Base-by-base conservation (phyloP, 1,284 basidiomycete genomes). In the Gomphus bonarii region DNA sequence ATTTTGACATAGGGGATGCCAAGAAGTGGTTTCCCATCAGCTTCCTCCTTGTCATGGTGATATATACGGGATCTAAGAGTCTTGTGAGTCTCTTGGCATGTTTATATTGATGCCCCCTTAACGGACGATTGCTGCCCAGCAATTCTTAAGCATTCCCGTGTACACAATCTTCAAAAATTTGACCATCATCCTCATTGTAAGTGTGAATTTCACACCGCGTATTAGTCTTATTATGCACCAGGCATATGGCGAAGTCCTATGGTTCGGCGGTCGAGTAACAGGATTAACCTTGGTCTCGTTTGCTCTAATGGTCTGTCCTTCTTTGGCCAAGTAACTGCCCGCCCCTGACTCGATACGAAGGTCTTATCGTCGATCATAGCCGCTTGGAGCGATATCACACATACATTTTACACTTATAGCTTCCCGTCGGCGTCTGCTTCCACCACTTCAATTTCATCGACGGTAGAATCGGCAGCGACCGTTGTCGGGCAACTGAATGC, bases 101-200 rank as follows among this genome's bases (percentile, higher is more conserved):
- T n/a, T 50, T 25, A 22, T 43, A 9, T 44, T 47, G 33, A 46
- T 30, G 55, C 2, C 55, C 54, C 3, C 8, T n/a, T 20, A 25
- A 25, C 3, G 42, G 38, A 44, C 28, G 28, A 38, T 35, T 58
- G 53, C 35, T 61, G 50, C 38, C 14, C 65, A 95, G 91, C 94
- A 95, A 91, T 91, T 84, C 71, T 76, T 97, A 51, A 88, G 82
- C 61, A 95, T 97, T 69, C 93, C 93, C 0, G 84, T 95, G 30
- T 95, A 94, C 72, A 95, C 97, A 3, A 99, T 99, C 64, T 99
- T 99, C 83, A 99, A 99, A 74, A 99, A 99, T 70, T 70, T 99
- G 65, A 97, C 97, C 30, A 99, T 99, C 67, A 98, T 99, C 63
- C 80, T 99, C 38, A 99, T 99, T 66, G 92, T 91, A 62, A 62